A percentile compares a stretch with the other conserved stretches of the same genome.
phyloP scores from a whole-genome alignment of 768 basidiomycete genomes.

The Cubamyces lactineus region DNA sequence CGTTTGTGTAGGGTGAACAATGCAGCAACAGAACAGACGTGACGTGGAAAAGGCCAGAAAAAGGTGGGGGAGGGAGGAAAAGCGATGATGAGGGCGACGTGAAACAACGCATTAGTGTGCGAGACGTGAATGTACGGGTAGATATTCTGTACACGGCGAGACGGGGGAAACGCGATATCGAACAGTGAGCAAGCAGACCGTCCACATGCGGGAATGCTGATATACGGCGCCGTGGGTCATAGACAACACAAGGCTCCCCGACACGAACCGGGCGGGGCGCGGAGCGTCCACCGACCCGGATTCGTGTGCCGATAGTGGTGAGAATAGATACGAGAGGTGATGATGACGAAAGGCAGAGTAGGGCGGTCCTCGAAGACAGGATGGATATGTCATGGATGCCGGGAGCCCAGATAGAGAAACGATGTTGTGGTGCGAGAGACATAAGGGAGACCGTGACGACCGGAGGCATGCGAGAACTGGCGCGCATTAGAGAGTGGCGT shows the following conservation, averaged over 20 bases:
- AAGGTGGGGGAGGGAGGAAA: slow-evolving; percentile 29
- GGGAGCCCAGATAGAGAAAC: slow-evolving; percentile 31
- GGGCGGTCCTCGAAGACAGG: slow-evolving; percentile 55
- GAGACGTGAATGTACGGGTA: slow-evolving; percentile 43
- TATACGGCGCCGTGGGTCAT: slow-evolving; percentile 21
- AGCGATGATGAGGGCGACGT: slow-evolving; percentile 28
- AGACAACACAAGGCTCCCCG: slow-evolving; percentile 9
- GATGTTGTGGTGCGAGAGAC: slow-evolving; percentile 31
- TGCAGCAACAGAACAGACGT: slow-evolving; percentile 40
- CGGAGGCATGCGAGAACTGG: slow-evolving; percentile 35
- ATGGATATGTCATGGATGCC: slow-evolving; percentile 61
- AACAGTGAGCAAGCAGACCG: slow-evolving; percentile 24
- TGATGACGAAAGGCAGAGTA: slow-evolving; percentile 34
- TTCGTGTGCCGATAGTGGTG: slow-evolving; percentile 28
- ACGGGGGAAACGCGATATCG: slow-evolving; percentile 26
- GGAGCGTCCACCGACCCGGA: slow-evolving; percentile 11
- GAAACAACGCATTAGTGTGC: slow-evolving; percentile 38
- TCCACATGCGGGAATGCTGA: slow-evolving; percentile 28
- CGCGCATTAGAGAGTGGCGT: slow-evolving; percentile 44
- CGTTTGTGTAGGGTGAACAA: slow-evolving; percentile 43
- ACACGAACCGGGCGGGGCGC: slow-evolving; percentile 9
- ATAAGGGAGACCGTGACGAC: slow-evolving; percentile 30
- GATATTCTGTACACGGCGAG: slow-evolving; percentile 42
- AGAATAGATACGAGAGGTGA: slow-evolving; percentile 40
- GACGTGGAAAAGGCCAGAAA: slow-evolving; percentile 34